These are phyloP conservation scores for Xylaria sp. DNA, from an alignment of 2,329 filamentous ascomycete genomes.

Conservation along the genomic window DNA sequence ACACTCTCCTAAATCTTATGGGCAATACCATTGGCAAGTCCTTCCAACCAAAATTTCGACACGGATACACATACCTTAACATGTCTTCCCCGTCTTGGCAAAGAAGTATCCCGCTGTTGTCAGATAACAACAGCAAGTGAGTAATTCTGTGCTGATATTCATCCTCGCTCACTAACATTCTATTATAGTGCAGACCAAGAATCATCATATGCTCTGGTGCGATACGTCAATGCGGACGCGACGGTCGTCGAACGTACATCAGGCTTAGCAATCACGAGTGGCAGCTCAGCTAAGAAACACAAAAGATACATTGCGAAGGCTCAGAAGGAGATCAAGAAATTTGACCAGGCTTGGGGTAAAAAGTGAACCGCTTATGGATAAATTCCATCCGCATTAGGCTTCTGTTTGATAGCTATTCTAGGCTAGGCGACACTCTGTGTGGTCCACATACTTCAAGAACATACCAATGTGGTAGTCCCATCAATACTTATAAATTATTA, in stretches of 20 bases:
- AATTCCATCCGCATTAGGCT: not conserved
- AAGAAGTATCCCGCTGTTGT: not conserved
- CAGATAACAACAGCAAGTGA: not conserved
- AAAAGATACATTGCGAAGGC: not conserved
- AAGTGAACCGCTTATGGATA: not conserved
- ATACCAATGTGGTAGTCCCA: too few relatives aligned
- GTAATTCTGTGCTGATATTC: not conserved
- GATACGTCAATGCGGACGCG: not conserved
- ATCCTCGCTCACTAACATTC: not conserved
- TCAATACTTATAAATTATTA: too few relatives aligned
- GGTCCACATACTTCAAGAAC: too few relatives aligned
- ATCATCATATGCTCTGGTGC: not conserved
- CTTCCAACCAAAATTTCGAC: not conserved
- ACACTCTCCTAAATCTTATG: not conserved
- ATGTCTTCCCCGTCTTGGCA: not conserved
- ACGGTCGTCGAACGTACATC: conserved; percentile 3
- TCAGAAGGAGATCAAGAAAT: conserved; percentile 4
- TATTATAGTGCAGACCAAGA: not conserved
- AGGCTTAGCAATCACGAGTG: not conserved
- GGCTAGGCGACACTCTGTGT: too few relatives aligned
- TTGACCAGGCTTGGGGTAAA: conserved; percentile 2
- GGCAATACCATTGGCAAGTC: not conserved
- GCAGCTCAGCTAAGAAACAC: not conserved
- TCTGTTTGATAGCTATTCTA: not conserved
- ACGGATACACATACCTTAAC: not conserved